A percentile compares a stretch with the other conserved stretches of the same genome.
Evolutionary conservation across 176 grass and related monocot species (phyloP).

Genomic region (Zea mays): Zm-B73-REFERENCE-NAM-5.0 NC_050103.1:150012501-150013000

Average conservation of each 20-base stretch:
- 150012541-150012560: constrained; percentile 99
- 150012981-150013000: constrained; percentile 60
- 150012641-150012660: neutral
- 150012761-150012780: neutral
- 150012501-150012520: constrained; percentile 88
- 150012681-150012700: neutral
- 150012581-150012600: constrained; percentile 95
- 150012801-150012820: neutral
- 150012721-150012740: constrained; percentile 3
- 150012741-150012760: neutral
- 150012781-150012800: neutral
- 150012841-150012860: neutral
- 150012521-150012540: constrained; percentile 75
- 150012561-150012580: constrained; percentile 88
- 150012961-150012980: constrained; percentile 99
- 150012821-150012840: neutral
- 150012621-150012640: constrained; percentile 4
- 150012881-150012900: neutral
- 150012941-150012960: constrained; percentile 60
- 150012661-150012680: neutral
- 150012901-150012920: neutral
- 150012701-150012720: neutral
- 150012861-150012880: neutral
- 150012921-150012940: neutral
- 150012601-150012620: constrained; percentile 44